Evolutionary conservation across 2,329 filamentous ascomycete genomes (phyloP).

Genomic region (Cytospora mali): DNA sequence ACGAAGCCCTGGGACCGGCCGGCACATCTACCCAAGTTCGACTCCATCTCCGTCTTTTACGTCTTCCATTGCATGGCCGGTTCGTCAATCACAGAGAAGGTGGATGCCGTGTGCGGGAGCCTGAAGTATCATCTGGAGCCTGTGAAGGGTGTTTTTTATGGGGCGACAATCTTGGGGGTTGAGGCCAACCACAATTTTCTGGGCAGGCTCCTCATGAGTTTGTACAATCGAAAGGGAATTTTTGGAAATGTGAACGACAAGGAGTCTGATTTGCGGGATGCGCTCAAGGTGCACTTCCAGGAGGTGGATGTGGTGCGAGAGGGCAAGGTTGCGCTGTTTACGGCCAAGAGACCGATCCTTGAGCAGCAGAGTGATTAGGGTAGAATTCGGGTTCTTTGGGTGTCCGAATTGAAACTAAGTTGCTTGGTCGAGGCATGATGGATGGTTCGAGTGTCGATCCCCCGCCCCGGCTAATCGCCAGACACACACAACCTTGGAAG

Average conservation of each 20-base stretch:
- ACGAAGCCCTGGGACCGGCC: conserved; percentile 3
- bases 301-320: conserved; percentile 2
- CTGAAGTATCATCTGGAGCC: conserved; percentile 1
- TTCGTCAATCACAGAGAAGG: background rate
- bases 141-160: conserved; percentile 3
- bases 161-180: background rate
- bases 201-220: background rate
- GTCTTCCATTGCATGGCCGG: conserved; percentile 5
- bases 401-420: too few species aligned
- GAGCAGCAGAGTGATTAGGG: too few species aligned
- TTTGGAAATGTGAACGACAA: conserved; percentile 6
- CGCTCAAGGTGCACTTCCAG: conserved; percentile 1
- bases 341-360: background rate
- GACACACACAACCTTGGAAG: too few species aligned
- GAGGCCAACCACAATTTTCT: background rate
- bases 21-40: conserved; percentile 4
- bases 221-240: background rate
- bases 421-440: too few species aligned
- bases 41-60: conserved; percentile 4
- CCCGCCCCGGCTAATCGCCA: too few species aligned
- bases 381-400: too few species aligned
- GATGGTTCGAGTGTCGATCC: too few species aligned
- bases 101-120: background rate
- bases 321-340: conserved; percentile 6
- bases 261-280: conserved; percentile 1